Base-by-base conservation (phyloP, 1,284 basidiomycete genomes). In the Sphagnurus paluster region DNA sequence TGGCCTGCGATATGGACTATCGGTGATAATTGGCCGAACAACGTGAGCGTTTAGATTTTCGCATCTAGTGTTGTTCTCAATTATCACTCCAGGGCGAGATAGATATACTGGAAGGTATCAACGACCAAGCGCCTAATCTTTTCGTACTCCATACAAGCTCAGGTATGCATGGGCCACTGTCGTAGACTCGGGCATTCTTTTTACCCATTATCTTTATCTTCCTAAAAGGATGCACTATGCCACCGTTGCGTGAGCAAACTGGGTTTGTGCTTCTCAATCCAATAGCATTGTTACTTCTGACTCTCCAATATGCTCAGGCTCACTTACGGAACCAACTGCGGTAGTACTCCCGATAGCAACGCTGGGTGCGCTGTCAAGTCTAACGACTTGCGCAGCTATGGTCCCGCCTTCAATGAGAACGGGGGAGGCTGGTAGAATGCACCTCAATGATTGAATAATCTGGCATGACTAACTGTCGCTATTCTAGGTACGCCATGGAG, bases 81-180 rank as follows among this genome's bases (percentile, higher is more conserved):
- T 13, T 9, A 9, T 5, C 26, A 1, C n/a, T 39, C 11, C 47
- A 79, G 79, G 82, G 81, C 1, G 80, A 88, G 61, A 73, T 86
- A 19, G 85, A 88, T 62, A 82, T 88, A 39, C 44, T 87, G 13
- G 86, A 88, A 62, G 84, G 79, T 10, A 77, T 85, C 28, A 86
- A 87, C 55, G 73, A 77, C 55, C 62, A 71, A 54, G 60, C 62
- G 0, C 72, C 79, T 9, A 80, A 90, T 57, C 67, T 71, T 40
- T 72, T 75, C 2, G 84, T 81, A 10, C 65, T 91, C 8, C 88
- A 90, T 60, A 86, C 85, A 0, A 69, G 63, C 47, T 39, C 71
- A 14, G 72, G 74, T 72, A 39, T 11, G 6, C 21, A 24, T 26
- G 23, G n/a, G n/a, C 14, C 16, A 19, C n/a, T 28, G 37, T 13